Base-by-base conservation (phyloP, 257 asterid genomes). In the Anisodus tanguticus region DNA sequence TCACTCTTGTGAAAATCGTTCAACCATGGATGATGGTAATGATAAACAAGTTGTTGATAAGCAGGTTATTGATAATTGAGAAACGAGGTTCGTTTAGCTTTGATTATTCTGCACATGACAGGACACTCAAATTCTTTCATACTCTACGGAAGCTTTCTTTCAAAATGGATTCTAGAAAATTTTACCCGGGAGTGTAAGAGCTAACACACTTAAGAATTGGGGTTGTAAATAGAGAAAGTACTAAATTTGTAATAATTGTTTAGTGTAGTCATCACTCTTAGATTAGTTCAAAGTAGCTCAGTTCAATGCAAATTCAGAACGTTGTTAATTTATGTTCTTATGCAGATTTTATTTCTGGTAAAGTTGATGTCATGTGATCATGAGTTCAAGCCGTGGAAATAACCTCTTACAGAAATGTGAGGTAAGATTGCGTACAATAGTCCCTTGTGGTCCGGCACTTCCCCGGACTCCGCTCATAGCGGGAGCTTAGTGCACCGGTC, bases 21-120 rank as follows among this genome's bases (percentile, higher is more conserved):
- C 64, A 2, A 81, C 41, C 26, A 57, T 9, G 15, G 88, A 82
- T 43, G 87, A 83, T 74, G 74, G 82, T 43, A 74, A 83, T 17
- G 55, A 85, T 55, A 78, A 91, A 86, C 89, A 83, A 49, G 88
- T 89, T 71, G 80, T 79, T 45, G 93, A 83, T 45, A 82, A 91
- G 88, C 88, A 84, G 55, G 87, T 90, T 78, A 78, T 76, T 53
- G 92, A 83, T 64, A n/a, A 41, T 13, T 76, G 81, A 76, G 81
- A 3, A 49, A 6, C 3, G 6, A 19, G 6, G 10, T 72, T 72
- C 41, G 81, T 51, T 26, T 76, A 76, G 81, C 47, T 51, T 76
- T 76, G 81, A 26, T 76, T 51, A 76, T 76, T 51, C 81, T 22
- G 39, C 19, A 72, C 39, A 43, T 37, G 1, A 71, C 45, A 47